Conservation (phyloP, 352 stramenopile species). For the Pseudoperonospora humuli region DNA sequence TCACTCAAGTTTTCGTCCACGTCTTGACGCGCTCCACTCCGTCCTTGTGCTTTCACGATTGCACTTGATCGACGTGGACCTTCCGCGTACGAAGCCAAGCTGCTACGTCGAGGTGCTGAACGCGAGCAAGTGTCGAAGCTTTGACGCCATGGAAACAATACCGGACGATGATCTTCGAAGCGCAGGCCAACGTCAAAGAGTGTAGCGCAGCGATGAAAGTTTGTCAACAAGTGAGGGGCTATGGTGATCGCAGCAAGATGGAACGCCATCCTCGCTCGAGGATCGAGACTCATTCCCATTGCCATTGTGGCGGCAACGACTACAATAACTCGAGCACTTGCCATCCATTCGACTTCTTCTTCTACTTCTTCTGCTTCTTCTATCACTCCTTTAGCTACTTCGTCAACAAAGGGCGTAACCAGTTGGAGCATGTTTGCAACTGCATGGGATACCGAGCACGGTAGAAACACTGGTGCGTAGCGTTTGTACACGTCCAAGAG, state of each 20-base stretch:
- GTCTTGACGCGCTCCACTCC: conserved; percentile 17
- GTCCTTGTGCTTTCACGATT: conserved; percentile 19
- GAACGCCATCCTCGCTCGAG: conserved; percentile 26
- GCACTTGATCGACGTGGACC: conserved; percentile 24
- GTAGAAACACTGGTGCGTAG: conserved; percentile 27
- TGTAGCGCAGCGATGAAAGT: conserved; percentile 10
- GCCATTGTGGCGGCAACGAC: conserved; percentile 29
- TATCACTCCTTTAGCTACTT: conserved; percentile 27
- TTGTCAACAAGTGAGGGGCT: conserved; percentile 20
- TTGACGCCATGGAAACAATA: conserved; percentile 27
- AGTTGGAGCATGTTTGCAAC: conserved; percentile 44
- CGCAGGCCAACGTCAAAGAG: conserved; percentile 37
- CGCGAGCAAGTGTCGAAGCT: conserved; percentile 1
- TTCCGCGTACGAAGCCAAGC: conserved; percentile 19
- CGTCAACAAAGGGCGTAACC: conserved; percentile 29
- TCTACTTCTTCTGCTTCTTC: no score
- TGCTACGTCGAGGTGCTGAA: conserved; percentile 11
- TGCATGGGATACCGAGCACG: conserved; percentile 32
- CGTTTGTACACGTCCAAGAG: conserved; percentile 55
- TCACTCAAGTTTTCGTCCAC: no score
- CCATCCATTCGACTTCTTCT: conserved; percentile 9
- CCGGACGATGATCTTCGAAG: conserved; percentile 22
- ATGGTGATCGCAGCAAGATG: conserved; percentile 15
- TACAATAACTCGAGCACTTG: conserved; percentile 30
- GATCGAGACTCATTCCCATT: conserved; percentile 25